phyloP scores from a whole-genome alignment of 805 yeast genomes.

The Metschnikowia continentalis region DNA sequence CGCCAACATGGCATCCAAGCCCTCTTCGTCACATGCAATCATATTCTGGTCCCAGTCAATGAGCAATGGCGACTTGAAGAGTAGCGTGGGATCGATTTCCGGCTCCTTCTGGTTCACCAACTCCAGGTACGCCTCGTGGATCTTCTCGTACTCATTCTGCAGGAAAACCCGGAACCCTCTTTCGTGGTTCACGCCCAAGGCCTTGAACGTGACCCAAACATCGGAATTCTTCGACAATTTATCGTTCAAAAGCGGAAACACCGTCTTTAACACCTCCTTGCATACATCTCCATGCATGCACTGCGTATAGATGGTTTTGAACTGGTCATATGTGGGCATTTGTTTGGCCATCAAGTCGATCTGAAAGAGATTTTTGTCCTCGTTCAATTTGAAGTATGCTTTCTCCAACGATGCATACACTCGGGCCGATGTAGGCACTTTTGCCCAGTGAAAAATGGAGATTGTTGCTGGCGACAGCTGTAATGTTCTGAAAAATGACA shows the following conservation, averaged over 20 bases:
- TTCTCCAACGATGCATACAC: conserved; percentile 29
- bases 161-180: conserved; percentile 30
- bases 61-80: conserved; percentile 40
- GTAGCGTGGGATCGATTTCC: conserved; percentile 28
- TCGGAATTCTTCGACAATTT: conserved; percentile 15
- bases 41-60: conserved; percentile 44
- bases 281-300: conserved; percentile 24
- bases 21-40: conserved; percentile 35
- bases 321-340: conserved; percentile 43
- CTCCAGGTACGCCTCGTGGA: conserved; percentile 32
- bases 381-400: conserved; percentile 29
- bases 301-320: conserved; percentile 23
- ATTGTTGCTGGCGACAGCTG: conserved; percentile 41
- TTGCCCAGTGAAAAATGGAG: conserved; percentile 38
- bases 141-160: conserved; percentile 36
- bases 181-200: conserved; percentile 17
- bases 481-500: conserved; percentile 41
- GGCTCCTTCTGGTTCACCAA: conserved; percentile 23
- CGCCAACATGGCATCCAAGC: conserved; percentile 26
- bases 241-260: conserved; percentile 37
- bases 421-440: conserved; percentile 29
- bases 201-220: conserved; percentile 21
- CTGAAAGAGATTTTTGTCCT: conserved; percentile 28
- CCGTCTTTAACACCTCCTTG: conserved; percentile 24
- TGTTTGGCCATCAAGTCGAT: conserved; percentile 35